Evolutionary conservation across 805 yeast species (phyloP).

Genomic region (Wickerhamomyces alni): DNA sequence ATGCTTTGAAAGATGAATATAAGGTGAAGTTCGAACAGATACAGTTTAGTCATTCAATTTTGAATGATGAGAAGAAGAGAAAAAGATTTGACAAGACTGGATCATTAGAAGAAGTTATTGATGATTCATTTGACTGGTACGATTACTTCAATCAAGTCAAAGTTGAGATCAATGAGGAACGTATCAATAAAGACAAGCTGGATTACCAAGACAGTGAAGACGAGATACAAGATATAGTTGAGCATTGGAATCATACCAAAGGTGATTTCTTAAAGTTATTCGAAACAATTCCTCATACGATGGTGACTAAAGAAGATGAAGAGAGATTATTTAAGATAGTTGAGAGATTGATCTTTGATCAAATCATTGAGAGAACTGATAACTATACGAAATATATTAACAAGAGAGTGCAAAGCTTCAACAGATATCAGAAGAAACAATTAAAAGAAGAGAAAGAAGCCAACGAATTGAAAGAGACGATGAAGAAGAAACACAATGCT

Average conservation of each 20-base stretch:
- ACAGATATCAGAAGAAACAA: conserved; percentile 41
- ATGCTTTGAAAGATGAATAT: conserved; percentile 28
- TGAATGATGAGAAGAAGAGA: conserved; percentile 53
- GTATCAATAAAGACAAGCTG: conserved; percentile 61
- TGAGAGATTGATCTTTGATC: conserved; percentile 34
- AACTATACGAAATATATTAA: conserved; percentile 48
- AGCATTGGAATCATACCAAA: conserved; percentile 46
- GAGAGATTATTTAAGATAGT: conserved; percentile 51
- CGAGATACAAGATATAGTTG: conserved; percentile 56
- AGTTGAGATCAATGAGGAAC: conserved; percentile 49
- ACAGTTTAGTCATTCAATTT: conserved; percentile 68
- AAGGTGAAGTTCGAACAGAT: conserved; percentile 53
- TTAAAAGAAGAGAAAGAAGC: conserved; percentile 67
- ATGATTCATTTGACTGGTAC: conserved; percentile 46
- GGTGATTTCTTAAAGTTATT: conserved; percentile 70
- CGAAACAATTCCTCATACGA: conserved; percentile 75
- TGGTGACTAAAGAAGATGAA: conserved; percentile 54
- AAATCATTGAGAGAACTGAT: conserved; percentile 30
- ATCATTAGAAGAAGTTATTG: conserved; percentile 36
- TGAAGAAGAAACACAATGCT: conserved; percentile 27
- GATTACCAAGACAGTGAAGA: conserved; percentile 59
- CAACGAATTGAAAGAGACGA: conserved; percentile 36
- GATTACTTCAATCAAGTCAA: conserved; percentile 45
- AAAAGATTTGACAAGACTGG: conserved; percentile 69
- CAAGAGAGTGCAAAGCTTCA: conserved; percentile 41